These are phyloP conservation scores for Emericellopsis cladophorae DNA, from an alignment of 2,329 filamentous ascomycete genomes.

Conservation along the genomic window DNA sequence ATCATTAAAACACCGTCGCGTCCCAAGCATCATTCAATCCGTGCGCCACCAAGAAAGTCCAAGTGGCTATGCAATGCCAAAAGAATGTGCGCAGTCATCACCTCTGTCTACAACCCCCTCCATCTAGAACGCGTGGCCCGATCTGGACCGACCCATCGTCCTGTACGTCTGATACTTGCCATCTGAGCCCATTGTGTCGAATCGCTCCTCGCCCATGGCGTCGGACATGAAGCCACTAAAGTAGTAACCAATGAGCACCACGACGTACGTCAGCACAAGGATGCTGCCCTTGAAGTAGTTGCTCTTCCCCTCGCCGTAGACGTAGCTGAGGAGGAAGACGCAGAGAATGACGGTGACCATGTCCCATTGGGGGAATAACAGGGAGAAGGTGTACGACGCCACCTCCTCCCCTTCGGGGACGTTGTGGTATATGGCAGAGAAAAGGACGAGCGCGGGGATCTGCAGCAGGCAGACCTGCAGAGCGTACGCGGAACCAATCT, in stretches of 20 bases:
- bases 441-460: conserved; percentile 84
- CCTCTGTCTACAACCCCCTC: too few species aligned
- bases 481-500: conserved; percentile 94
- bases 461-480: conserved; percentile 92
- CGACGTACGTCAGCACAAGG: conserved; percentile 81
- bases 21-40: too few species aligned
- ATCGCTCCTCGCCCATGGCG: conserved; percentile 30
- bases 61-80: too few species aligned
- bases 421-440: conserved; percentile 62
- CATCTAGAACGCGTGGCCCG: conserved; percentile 13
- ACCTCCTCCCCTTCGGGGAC: conserved; percentile 23
- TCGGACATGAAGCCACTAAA: conserved; percentile 50
- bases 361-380: conserved; percentile 98
- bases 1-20: too few species aligned
- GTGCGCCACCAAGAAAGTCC: too few species aligned
- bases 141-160: conserved; percentile 35
- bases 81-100: too few species aligned
- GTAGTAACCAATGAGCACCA: conserved; percentile 86
- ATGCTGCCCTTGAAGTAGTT: conserved; percentile 99
- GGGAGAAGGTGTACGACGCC: conserved; percentile 56
- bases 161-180: conserved; percentile 38
- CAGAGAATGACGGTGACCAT: conserved; percentile 95
- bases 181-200: conserved; percentile 38
- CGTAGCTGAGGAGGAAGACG: conserved; percentile 91
- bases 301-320: conserved; percentile 97